Conservation (phyloP, 2,329 filamentous ascomycete species). For the Arachnomyces sp. region DNA sequence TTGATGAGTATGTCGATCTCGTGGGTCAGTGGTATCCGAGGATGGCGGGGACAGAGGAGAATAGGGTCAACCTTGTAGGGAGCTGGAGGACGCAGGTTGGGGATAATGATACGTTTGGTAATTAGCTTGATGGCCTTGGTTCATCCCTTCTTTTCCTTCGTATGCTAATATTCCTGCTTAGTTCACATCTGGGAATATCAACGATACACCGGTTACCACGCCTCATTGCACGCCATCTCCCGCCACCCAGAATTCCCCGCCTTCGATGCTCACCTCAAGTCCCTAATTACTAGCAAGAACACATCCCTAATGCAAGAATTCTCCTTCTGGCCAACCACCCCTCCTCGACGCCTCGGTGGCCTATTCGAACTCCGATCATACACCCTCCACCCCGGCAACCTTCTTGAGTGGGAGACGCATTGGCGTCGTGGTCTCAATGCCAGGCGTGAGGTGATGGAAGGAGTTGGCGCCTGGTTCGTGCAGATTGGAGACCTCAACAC, state of each 20-base stretch:
- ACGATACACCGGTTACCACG: constrained; percentile 90
- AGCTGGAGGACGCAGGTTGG: constrained; percentile 98
- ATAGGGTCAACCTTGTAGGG: constrained; percentile 91
- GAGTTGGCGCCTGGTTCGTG: constrained; percentile 96
- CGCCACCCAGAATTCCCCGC: constrained; percentile 72
- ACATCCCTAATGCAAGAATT: constrained; percentile 98
- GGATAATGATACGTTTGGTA: constrained; percentile 94
- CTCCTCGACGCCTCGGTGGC: constrained; percentile 80
- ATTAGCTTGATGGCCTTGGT: constrained; percentile 20
- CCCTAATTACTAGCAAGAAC: constrained; percentile 74
- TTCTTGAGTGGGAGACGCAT: constrained; percentile 97
- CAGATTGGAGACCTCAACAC: constrained; percentile 97
- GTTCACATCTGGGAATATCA: constrained; percentile 99
- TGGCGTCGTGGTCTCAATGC: constrained; percentile 90
- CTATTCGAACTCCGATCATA: constrained; percentile 95
- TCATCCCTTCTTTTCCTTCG: neutral
- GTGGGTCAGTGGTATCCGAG: constrained; percentile 87
- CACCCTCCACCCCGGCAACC: constrained; percentile 87
- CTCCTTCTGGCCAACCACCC: constrained; percentile 96
- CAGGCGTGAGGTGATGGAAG: constrained; percentile 94
- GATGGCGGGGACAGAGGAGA: constrained; percentile 74
- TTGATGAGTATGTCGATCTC: constrained; percentile 86
- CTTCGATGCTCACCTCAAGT: constrained; percentile 77
- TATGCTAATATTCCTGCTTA: constrained; percentile 37
- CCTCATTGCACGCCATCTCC: constrained; percentile 77